Conservation (phyloP, 1,139 yeast species). For the Arxiozyma slooffiae region DNA sequence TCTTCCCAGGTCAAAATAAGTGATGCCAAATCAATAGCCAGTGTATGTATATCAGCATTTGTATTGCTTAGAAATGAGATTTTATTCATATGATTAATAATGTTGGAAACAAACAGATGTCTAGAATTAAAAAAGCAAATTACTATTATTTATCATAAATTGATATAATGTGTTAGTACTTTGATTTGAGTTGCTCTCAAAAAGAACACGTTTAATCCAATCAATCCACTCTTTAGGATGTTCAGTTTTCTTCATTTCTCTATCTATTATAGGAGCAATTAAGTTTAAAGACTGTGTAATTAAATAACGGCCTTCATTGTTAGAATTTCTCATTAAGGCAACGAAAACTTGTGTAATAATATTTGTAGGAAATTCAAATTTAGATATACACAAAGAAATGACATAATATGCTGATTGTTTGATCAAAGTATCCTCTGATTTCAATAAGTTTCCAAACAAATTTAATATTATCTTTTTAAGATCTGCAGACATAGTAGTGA, state of each 20-base stretch:
- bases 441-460: conserved; percentile 92
- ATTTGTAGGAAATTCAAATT: conserved; percentile 82
- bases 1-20: conserved; percentile 80
- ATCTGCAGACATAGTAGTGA: conserved; percentile 51
- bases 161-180: conserved; percentile 59
- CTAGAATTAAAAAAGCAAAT: conserved; percentile 75
- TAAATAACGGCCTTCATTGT: conserved; percentile 71
- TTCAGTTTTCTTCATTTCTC: conserved; percentile 49
- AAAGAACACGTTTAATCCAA: conserved; percentile 87
- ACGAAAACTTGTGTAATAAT: conserved; percentile 88
- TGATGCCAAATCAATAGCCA: conserved; percentile 86
- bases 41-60: conserved; percentile 67
- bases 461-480: conserved; percentile 75
- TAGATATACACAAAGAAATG: conserved; percentile 75
- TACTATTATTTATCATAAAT: conserved; percentile 79
- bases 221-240: conserved; percentile 77
- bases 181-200: conserved; percentile 82
- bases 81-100: conserved; percentile 92
- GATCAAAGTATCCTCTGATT: conserved; percentile 77
- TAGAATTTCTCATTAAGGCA: conserved; percentile 77
- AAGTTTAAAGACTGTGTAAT: conserved; percentile 83
- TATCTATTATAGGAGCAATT: conserved; percentile 80
- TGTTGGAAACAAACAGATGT: conserved; percentile 80
- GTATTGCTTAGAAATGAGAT: conserved; percentile 73
- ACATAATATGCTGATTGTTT: conserved; percentile 91